phyloP scores from a whole-genome alignment of 345 rosid genomes.

The Populus ilicifolia region DNA sequence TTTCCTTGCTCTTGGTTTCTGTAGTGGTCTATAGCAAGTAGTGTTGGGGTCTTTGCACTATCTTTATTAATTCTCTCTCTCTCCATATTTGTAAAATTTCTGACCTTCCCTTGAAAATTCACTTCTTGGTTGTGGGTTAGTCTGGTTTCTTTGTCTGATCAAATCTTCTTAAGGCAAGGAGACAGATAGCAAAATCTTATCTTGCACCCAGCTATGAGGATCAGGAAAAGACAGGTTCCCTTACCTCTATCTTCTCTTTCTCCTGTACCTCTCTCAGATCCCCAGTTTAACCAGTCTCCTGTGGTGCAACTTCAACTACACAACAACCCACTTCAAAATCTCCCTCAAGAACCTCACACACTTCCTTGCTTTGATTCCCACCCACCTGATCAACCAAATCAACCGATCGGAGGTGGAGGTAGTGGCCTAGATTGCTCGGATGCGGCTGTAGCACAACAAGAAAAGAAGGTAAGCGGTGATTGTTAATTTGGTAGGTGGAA shows the following conservation, averaged over 20 bases:
- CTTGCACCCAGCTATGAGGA: conserved; percentile 61
- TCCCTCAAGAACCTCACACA: conserved; percentile 1
- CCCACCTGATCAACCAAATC: conserved; percentile 40
- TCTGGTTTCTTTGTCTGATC: neutral
- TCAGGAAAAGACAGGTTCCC: conserved; percentile 77
- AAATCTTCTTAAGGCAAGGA: neutral
- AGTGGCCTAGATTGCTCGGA: conserved; percentile 16
- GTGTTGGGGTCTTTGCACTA: conserved; percentile 17
- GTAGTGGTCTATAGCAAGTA: conserved; percentile 1
- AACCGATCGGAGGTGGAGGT: conserved; percentile 29
- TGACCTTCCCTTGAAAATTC: neutral
- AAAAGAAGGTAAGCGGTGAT: conserved; percentile 19
- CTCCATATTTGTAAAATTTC: neutral
- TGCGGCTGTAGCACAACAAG: conserved; percentile 1
- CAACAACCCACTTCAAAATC: conserved; percentile 12
- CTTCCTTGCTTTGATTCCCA: conserved; percentile 10
- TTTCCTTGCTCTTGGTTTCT: conserved; percentile 5
- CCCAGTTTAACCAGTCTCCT: conserved; percentile 47
- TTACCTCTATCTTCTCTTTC: conserved; percentile 72
- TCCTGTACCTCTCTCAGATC: conserved; percentile 81
- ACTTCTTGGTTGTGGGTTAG: neutral
- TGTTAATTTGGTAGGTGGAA: neutral
- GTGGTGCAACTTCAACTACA: conserved; percentile 47
- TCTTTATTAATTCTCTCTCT: neutral
- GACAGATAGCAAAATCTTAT: neutral